Evolutionary conservation across 2,329 filamentous ascomycete species (phyloP), one percentile per base, ranked within the genome.

Genomic region (Teratosphaeria epicoccoides): DNA sequence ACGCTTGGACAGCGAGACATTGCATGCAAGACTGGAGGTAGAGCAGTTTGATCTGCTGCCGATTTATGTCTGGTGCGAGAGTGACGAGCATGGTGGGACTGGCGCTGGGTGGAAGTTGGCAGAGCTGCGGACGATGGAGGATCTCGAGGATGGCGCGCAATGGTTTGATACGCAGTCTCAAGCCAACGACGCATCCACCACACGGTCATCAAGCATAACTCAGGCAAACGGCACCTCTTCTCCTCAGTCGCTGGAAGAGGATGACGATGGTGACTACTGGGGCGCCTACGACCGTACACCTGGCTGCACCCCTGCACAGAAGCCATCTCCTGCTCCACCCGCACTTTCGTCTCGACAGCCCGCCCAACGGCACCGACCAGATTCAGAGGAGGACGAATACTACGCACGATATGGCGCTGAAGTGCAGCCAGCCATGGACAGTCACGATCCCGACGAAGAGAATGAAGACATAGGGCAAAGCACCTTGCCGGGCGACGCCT

Each of bases 251-350:
- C 33, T 40, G 29, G 53, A 76, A 1, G 79, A 83, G 0, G 81
- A 82, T 0, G 83, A 85, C 22, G 84, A 86, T 26, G 84, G 88
- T 55, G 85, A 87, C 59, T 91, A 91, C 67, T 91, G 87, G 87
- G 84, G 81, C 26, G 79, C 81, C 55, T 90, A 91, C 66, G 85
- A 88, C 65, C 78, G 79, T 24, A 87, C 84, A 3, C 84, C 85
- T 1, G 76, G 77, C 1, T 74, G 76, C 44, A 86, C 83, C 9
- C 83, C 83, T 1, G 81, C 77, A 17, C 69, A 73, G 22, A 81
- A 83, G 61, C 75, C 73, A 23, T 84, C 83, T 4, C 83, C 84
- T 3, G 82, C 79, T 11, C 83, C 84, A 1, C 59, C 60, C 49
- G 49, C 40, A 51, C 10, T 46, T 50, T 7, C 22, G 33, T 33